A percentile compares a stretch with the other conserved stretches of the same genome.
Conservation (phyloP, 345 rosid genomes). For the Erucastrum elatum region DNA sequence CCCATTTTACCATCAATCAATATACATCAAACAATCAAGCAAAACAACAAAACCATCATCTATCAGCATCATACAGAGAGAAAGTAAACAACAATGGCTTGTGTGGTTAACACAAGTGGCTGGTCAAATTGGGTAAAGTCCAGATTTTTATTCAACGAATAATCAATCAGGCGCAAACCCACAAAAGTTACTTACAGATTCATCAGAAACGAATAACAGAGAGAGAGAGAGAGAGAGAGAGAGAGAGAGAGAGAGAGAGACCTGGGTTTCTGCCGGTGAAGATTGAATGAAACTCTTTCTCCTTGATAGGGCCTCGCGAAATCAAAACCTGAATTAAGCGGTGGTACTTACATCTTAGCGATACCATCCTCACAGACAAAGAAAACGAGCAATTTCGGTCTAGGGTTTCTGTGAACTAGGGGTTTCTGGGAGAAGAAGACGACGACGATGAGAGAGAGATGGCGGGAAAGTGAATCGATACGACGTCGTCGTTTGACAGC, state of each 20-base stretch:
- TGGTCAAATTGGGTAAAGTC: neutral
- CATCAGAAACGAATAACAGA: neutral
- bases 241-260: conserved; percentile 55
- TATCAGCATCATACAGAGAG: no score
- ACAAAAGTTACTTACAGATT: neutral
- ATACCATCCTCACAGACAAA: conserved; percentile 43
- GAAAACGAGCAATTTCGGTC: neutral
- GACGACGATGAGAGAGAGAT: conserved; percentile 26
- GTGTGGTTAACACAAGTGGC: no score
- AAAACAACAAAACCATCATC: no score
- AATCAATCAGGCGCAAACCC: neutral
- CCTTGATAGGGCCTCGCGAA: conserved; percentile 77
- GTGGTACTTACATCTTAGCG: conserved; percentile 69
- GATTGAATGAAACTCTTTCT: conserved; percentile 60
- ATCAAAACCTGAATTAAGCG: conserved; percentile 78
- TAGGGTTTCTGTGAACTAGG: conserved; percentile 10
- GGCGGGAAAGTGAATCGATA: conserved; percentile 29
- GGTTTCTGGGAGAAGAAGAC: neutral
- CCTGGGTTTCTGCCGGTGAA: conserved; percentile 65
- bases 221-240: conserved; percentile 66
- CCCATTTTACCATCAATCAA: no score
- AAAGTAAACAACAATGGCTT: neutral
- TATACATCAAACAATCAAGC: no score
- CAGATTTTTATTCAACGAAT: conserved; percentile 6
- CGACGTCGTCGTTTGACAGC: neutral